phyloP scores from a whole-genome alignment of 768 basidiomycete genomes.

The Megacollybia marginata region DNA sequence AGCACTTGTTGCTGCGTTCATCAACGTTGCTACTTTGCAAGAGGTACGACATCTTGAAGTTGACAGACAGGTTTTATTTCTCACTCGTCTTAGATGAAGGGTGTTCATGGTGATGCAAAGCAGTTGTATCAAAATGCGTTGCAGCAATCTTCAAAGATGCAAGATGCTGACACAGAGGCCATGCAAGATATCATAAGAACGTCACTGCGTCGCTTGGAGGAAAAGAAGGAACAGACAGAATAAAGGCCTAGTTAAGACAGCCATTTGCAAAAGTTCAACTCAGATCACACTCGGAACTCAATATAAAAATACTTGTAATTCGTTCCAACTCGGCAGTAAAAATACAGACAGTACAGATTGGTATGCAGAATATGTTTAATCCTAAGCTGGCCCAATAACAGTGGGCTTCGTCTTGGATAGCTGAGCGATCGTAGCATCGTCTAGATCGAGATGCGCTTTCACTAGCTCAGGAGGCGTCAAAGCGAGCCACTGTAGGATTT shows the following conservation, averaged over 20 bases:
- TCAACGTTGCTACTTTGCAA: background rate
- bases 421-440: constrained; percentile 23
- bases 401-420: constrained; percentile 32
- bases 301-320: too few species aligned
- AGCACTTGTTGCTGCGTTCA: background rate
- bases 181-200: too few species aligned
- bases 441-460: constrained; percentile 31
- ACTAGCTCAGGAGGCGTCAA: constrained; percentile 34
- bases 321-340: too few species aligned
- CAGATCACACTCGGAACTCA: too few species aligned
- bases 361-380: too few species aligned
- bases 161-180: background rate
- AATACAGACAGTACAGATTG: too few species aligned
- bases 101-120: background rate
- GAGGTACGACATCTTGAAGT: background rate
- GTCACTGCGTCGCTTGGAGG: too few species aligned
- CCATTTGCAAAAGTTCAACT: too few species aligned
- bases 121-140: background rate
- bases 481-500: constrained; percentile 30
- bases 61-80: background rate
- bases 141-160: background rate
- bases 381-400: constrained; percentile 20
- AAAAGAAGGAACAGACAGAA: too few species aligned
- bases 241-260: too few species aligned
- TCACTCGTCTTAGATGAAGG: background rate